Percentiles rank a stretch among this genome's conserved stretches.
Evolutionary conservation across 345 rosid species (phyloP).

Genomic region (Corchorus olitorius): DNA sequence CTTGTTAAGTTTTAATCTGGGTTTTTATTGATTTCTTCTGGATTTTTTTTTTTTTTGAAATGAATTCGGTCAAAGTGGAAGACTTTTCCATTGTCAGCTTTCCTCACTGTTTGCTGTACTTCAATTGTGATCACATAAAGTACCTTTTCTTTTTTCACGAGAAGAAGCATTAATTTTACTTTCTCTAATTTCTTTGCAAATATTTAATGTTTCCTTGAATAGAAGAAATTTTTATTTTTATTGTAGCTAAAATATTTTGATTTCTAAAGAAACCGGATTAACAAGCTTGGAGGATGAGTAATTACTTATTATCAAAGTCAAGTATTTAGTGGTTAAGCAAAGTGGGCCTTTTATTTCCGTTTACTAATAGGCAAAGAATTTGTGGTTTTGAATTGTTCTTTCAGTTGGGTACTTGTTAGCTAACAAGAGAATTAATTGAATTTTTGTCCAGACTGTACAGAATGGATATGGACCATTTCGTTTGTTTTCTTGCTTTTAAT

Average conservation of each 20-base stretch:
- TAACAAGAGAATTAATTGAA: slow-evolving; percentile 1
- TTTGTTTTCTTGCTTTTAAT: background rate
- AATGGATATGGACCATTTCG: slow-evolving; percentile 7
- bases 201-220: background rate
- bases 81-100: background rate
- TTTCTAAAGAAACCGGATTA: background rate
- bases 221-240: background rate
- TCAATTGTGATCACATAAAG: background rate
- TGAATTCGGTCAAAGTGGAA: too few relatives aligned
- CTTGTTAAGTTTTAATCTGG: background rate
- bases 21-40: background rate
- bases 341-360: background rate
- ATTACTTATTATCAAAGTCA: slow-evolving; percentile 9
- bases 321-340: background rate
- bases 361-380: background rate
- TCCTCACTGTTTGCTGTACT: background rate
- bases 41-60: too few relatives aligned
- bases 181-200: background rate
- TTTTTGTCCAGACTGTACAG: background rate
- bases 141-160: background rate
- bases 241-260: background rate
- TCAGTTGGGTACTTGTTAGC: background rate
- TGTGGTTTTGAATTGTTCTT: slow-evolving; percentile 2
- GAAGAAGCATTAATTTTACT: background rate
- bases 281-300: background rate